Conservation (phyloP, 805 yeast genomes). For the Ogataea glucozyma region DNA sequence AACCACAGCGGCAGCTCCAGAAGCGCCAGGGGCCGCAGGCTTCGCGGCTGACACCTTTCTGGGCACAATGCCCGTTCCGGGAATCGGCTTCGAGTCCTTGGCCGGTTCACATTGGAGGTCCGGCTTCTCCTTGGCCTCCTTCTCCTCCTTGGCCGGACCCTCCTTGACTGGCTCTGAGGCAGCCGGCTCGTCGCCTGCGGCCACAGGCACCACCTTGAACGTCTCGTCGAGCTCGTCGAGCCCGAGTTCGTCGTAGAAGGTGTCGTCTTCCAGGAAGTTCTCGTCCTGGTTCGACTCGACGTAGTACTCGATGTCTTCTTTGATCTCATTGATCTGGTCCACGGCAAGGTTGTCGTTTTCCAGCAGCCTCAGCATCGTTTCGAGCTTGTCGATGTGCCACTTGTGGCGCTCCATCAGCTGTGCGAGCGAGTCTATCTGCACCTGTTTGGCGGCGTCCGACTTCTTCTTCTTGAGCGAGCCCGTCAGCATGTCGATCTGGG, state of each 20-base stretch:
- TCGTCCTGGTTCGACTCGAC: constrained; percentile 92
- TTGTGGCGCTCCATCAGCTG: constrained; percentile 70
- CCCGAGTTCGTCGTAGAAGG: constrained; percentile 83
- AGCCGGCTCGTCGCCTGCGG: constrained; percentile 19
- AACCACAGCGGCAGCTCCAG: constrained; percentile 13
- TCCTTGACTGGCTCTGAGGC: constrained; percentile 9
- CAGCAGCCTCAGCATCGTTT: constrained; percentile 69
- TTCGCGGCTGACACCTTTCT: constrained; percentile 14
- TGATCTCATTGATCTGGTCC: constrained; percentile 70
- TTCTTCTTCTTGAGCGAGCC: constrained; percentile 57
- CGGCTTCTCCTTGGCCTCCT: constrained; percentile 5
- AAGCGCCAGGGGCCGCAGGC: constrained; percentile 9
- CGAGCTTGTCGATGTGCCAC: constrained; percentile 77
- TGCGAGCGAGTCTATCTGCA: constrained; percentile 61
- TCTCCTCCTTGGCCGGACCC: background rate
- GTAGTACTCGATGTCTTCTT: constrained; percentile 89
- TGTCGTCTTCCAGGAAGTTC: constrained; percentile 92
- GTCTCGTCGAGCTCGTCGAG: constrained; percentile 50
- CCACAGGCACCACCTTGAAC: constrained; percentile 28
- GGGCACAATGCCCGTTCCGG: constrained; percentile 20
- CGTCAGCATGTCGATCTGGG: constrained; percentile 58
- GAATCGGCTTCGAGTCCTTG: constrained; percentile 10
- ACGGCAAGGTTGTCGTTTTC: constrained; percentile 82
- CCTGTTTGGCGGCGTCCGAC: constrained; percentile 52
- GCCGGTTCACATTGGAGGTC: no score